phyloP scores from a whole-genome alignment of 352 stramenopile genomes.

The Phytophthora sansomeana region DNA sequence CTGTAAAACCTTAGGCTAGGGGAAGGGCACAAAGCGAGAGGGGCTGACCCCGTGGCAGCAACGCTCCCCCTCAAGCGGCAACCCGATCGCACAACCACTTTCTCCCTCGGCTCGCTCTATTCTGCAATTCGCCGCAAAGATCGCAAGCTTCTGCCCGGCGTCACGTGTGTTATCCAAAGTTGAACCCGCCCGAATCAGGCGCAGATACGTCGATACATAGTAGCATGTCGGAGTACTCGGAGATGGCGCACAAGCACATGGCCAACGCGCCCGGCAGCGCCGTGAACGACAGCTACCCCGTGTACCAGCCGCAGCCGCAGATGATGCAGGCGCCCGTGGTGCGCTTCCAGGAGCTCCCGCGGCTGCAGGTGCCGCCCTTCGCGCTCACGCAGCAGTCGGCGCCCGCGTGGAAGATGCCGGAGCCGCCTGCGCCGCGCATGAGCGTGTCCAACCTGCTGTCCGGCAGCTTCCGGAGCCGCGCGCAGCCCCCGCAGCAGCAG shows the following conservation, averaged over 20 bases:
- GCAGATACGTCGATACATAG: no score
- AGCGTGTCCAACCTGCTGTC: slow-evolving; percentile 67
- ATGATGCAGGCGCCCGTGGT: slow-evolving; percentile 28
- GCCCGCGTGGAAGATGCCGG: slow-evolving; percentile 60
- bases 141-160: slow-evolving; percentile 36
- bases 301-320: slow-evolving; percentile 28
- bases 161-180: slow-evolving; percentile 14
- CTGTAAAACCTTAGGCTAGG: slow-evolving; percentile 37
- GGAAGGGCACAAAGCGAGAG: slow-evolving; percentile 24
- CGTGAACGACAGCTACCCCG: slow-evolving; percentile 38
- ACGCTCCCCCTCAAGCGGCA: slow-evolving; percentile 15
- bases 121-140: slow-evolving; percentile 59
- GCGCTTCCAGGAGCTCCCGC: slow-evolving; percentile 74
- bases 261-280: slow-evolving; percentile 38
- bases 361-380: slow-evolving; percentile 68
- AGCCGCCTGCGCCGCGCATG: slow-evolving; percentile 47
- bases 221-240: slow-evolving; percentile 44
- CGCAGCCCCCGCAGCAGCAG: slow-evolving; percentile 12
- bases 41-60: slow-evolving; percentile 20
- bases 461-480: slow-evolving; percentile 42
- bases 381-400: slow-evolving; percentile 61
- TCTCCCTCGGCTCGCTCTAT: slow-evolving; percentile 38
- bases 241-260: slow-evolving; percentile 45
- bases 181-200: slow-evolving; percentile 28
- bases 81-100: slow-evolving; percentile 38